A percentile compares a stretch with the other conserved stretches of the same genome.
Evolutionary conservation across 2,329 filamentous ascomycete genomes (phyloP).

Genomic region (Stemphylium vesicarium): DNA sequence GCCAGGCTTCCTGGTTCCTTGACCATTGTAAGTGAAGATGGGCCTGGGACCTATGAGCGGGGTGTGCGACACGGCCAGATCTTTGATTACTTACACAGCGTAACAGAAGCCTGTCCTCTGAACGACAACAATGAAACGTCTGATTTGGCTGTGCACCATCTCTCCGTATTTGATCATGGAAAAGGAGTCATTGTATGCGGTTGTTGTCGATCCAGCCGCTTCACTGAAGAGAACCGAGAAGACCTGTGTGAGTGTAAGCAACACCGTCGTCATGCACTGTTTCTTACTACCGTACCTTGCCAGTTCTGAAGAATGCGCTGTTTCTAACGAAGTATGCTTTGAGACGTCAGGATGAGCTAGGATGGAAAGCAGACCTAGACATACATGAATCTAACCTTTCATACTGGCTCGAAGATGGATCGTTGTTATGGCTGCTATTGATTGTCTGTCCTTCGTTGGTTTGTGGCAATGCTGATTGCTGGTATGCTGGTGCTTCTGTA

Average conservation of each 20-base stretch:
- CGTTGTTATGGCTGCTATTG: not conserved
- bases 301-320: not conserved
- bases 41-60: too few species aligned
- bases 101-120: too few species aligned
- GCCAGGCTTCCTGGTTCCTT: too few species aligned
- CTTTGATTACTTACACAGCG: too few species aligned
- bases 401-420: not conserved
- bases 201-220: not conserved
- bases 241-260: not conserved
- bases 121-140: too few species aligned
- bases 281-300: not conserved
- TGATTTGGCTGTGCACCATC: too few species aligned
- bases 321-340: slow-evolving; percentile 1
- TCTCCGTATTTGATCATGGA: too few species aligned
- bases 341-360: not conserved
- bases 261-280: not conserved
- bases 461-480: not conserved
- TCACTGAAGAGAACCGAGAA: not conserved
- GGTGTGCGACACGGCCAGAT: too few species aligned
- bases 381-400: not conserved
- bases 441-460: not conserved
- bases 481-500: too few species aligned
- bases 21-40: too few species aligned
- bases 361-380: not conserved
- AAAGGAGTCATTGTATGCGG: not conserved